Base-by-base conservation (phyloP, 768 basidiomycete genomes). In the Amanita brunnescens region DNA sequence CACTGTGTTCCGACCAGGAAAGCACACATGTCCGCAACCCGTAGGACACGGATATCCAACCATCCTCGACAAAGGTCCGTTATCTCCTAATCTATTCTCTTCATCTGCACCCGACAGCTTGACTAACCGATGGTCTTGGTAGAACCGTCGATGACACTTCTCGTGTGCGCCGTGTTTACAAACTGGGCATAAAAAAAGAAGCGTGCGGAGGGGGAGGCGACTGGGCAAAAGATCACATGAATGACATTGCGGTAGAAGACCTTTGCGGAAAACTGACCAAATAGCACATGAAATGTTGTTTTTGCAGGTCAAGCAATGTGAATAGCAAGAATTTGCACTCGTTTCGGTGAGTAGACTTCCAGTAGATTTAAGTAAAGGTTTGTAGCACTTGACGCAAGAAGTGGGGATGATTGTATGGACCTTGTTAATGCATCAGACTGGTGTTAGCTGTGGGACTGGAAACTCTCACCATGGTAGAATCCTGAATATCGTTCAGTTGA, bases 91-190 rank as follows among this genome's bases (percentile, higher is more conserved):
- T 52, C 39, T 53, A 24, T 44, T 34, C 50, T 32, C 29, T 51
- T 38, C 40, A 37, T 16, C 51, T 49, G 32, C 54, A 52, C 14
- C 58, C 59, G 18, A 61, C 53, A 41, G 65, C 48, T 37, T 57
- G 52, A 3, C 63, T 74, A 81, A 74, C 1, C 82, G 80, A 18
- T 74, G 77, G 34, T 73, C 70, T 56, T 76, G 67, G 58, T 88
- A 87, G 59, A 81, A 89, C 26, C 72, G 69, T 34, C 79, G 75
- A 58, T 88, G 90, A 65, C 90, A 92, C 16, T 76, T 73, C 57
- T 85, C 83, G 57, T 92, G 90, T 0, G 89, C 89, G 0, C 90
- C 90, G 55, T 92, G 90, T 38, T 76, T 68, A 61, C 90, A 92
- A 1, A 85, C 67, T 0, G 85, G 75, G 62, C 90, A 91, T 47